Conservation (phyloP, 768 basidiomycete genomes). For the Termitomyces sp. region DNA sequence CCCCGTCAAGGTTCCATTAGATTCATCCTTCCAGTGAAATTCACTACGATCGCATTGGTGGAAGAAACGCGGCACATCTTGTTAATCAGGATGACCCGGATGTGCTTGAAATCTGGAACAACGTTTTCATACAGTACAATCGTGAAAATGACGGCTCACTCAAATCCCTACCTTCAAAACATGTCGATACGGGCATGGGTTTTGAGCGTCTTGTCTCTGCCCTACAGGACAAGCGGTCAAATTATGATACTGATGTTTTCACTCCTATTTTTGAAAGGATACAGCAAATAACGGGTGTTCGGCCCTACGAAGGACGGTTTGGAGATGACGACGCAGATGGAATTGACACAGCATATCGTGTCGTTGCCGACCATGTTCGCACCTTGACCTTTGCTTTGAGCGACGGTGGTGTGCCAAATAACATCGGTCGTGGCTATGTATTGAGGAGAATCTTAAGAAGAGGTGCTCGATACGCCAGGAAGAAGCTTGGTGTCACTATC, state of each 20-base stretch:
- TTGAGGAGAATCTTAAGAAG: slow-evolving; percentile 87
- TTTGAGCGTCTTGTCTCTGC: slow-evolving; percentile 96
- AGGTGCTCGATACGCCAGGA: slow-evolving; percentile 93
- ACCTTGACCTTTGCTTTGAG: slow-evolving; percentile 94
- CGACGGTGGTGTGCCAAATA: slow-evolving; percentile 95
- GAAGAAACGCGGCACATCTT: slow-evolving; percentile 86
- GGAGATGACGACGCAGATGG: slow-evolving; percentile 94
- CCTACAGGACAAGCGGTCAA: slow-evolving; percentile 86
- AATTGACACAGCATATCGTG: slow-evolving; percentile 95
- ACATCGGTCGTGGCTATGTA: slow-evolving; percentile 97
- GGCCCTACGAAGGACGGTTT: slow-evolving; percentile 85
- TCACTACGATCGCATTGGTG: slow-evolving; percentile 96
- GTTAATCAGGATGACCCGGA: slow-evolving; percentile 97
- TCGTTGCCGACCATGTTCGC: slow-evolving; percentile 94
- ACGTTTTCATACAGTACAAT: slow-evolving; percentile 99
- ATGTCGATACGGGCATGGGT: slow-evolving; percentile 99
- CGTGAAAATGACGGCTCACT: slow-evolving; percentile 86
- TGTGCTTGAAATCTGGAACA: slow-evolving; percentile 99
- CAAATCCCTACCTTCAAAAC: slow-evolving; percentile 78
- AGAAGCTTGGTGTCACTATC: slow-evolving; percentile 89
- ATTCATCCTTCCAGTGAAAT: slow-evolving; percentile 62
- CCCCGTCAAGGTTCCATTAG: not conserved
- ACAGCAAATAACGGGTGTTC: slow-evolving; percentile 82
- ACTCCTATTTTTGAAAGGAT: slow-evolving; percentile 82
- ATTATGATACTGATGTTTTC: slow-evolving; percentile 98